Evolutionary conservation across 2,329 filamentous ascomycete species (phyloP), one percentile per base, ranked within the genome.

Genomic region (Fusarium acutatum): DNA sequence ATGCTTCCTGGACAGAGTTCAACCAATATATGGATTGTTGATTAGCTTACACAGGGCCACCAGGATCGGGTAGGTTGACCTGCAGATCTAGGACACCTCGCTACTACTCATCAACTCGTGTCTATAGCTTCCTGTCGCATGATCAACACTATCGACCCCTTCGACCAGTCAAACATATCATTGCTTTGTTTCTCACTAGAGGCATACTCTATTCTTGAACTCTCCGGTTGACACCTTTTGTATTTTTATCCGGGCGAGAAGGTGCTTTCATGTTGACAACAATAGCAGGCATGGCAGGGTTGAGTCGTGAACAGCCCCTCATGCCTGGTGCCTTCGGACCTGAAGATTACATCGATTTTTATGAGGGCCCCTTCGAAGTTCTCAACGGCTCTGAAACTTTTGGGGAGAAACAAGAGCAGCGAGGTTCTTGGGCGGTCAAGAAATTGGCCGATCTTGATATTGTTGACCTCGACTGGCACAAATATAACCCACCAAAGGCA

Each of bases 401-500:
- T 52, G 77, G 75, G 71, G 58, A 64, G 57, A 65, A 69, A n/a
- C 66, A 71, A 59, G 49, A 78, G 8, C 52, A 69, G 5, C 60
- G 54, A n/a, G 49, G 63, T 41, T 63, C 75, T 1, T 78, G 77
- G 75, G 73, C 66, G 9, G 64, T 46, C 24, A 75, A 76, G n/a
- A 76, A 73, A n/a, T 44, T 77, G 37, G 34, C 68, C 32, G 66
- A 77, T 5, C 72, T 78, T 30, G 77, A 81, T 22, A 67, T 78
- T 49, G 63, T 71, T 7, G 71, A 79, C 6, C 79, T 83, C 38
- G 83, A 87, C 74, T 88, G 87, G 85, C 82, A 80, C 41, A 78
- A 82, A 57, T 88, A 86, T 69, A 81, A 83, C 6, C 86, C 86
- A 8, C 88, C 88, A 1, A 72, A 77, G 17, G 83, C 81, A 2